Evolutionary conservation across 2,329 filamentous ascomycete species (phyloP), one percentile per base, ranked within the genome.

Genomic region (Aphanoascus verrucosus): DNA sequence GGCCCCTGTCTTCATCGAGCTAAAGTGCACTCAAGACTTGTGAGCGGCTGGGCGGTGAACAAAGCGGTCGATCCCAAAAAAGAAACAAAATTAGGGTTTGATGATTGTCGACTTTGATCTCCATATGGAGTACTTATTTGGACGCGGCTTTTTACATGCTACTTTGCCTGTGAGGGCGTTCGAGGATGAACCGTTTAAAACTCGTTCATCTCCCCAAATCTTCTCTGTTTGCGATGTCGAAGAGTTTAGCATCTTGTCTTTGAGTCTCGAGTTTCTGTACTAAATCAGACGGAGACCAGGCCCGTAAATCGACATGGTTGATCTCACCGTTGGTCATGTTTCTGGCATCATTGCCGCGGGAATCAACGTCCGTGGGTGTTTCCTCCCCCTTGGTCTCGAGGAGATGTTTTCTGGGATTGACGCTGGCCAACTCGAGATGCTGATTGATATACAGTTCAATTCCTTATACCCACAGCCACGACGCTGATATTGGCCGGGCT

Each of bases 311-410:
- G 45, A 38, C 2, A 52, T 52, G 49, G 43, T 47, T 41, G 57
- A 55, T 20, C 55, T 67, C 23, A 70, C 67, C 1, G 61, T 73
- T 32, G 69, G 66, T 44, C 60, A 71, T 52, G 67, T 71, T 14
- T 69, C 70, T 37, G 71, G 69, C 51, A 63, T 71, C 38, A 71
- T 73, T 46, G 69, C 69, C 19, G 67, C 67, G 1, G 66, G 58
- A 11, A 61, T 72, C 32, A 66, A 67, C 52, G 37, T 70, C 14
- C 57, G 65, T 67, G 60, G 20, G 59, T 47, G n/a, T 15, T 41
- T 23, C 12, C n/a, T 31, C 11, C 9, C 14, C 31, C 37, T 12
- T 42, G 12, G 9, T 15, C 44, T 1, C 20, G 17, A 7, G 7
- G 23, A 28, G 23, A 28, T 28, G 7, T 28, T 7, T 28, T 28